phyloP scores from a whole-genome alignment of 1,284 basidiomycete genomes.

The Ganoderma sp. region DNA sequence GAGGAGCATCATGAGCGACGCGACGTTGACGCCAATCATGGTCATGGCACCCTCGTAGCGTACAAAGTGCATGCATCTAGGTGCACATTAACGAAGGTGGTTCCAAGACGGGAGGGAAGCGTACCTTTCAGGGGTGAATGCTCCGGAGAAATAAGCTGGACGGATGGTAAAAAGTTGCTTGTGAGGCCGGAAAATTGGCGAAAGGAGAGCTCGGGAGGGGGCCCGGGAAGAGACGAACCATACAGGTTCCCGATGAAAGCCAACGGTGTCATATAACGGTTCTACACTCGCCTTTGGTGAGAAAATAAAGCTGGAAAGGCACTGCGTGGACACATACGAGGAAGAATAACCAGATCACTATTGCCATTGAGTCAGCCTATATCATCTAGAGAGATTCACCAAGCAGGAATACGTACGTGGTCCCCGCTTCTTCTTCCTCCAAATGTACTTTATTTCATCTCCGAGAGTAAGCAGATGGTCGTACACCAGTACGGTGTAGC shows the following conservation, averaged over 20 bases:
- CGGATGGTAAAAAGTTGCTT: not conserved
- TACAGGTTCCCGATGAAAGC: constrained; percentile 56
- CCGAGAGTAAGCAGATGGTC: constrained; percentile 56
- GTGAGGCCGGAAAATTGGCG: not conserved
- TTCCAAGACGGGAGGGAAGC: constrained; percentile 18
- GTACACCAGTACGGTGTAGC: constrained; percentile 53
- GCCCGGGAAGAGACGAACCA: constrained; percentile 40
- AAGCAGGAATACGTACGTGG: constrained; percentile 17
- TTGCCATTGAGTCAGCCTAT: not conserved
- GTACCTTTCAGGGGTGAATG: constrained; percentile 47
- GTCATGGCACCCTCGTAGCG: constrained; percentile 58
- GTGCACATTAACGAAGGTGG: not conserved
- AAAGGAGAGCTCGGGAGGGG: not conserved
- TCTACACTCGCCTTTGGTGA: constrained; percentile 37
- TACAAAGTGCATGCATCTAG: constrained; percentile 54
- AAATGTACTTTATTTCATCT: constrained; percentile 57
- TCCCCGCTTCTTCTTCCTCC: constrained; percentile 54
- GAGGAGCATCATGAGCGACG: constrained; percentile 62
- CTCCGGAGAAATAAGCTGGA: constrained; percentile 51
- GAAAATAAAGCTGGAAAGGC: not conserved
- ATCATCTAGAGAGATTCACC: not conserved
- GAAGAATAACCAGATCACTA: constrained; percentile 56
- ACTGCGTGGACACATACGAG: constrained; percentile 43
- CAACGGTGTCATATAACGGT: constrained; percentile 57
- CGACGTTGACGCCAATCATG: constrained; percentile 53